Base-by-base conservation (phyloP, 768 basidiomycete genomes). In the Lactarius sanguifluus region DNA sequence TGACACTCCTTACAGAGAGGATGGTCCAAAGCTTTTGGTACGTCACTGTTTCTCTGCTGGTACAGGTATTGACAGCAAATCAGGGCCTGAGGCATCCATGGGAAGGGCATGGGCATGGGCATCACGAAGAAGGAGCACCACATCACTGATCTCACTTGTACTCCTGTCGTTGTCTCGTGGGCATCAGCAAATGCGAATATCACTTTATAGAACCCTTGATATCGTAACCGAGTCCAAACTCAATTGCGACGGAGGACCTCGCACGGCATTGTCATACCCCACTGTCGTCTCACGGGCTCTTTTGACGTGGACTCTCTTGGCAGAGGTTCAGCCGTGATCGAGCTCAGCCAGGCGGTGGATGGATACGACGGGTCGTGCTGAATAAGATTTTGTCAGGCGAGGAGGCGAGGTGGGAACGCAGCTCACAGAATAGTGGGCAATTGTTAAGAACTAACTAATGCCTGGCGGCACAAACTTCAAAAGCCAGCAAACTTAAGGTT, bases 81-180 rank as follows among this genome's bases (percentile, higher is more conserved):
- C 61, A 79, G 79, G 78, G 78, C 40, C 63, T 72, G 61, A 75
- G 75, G 69, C 86, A 87, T 76, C 86, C 86, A 64, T 87, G 86
- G 86, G 86, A 87, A 71, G 83, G 80, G 25, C 86, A 86, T 66
- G 80, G 77, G 47, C 79, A 79, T 63, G 76, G 79, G 67, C 79
- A 78, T 30, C 78, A 79, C 64, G 79, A 78, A 50, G 79, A 73
- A 41, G 76, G 77, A 43, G 72, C 72, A 54, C 76, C 74, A 59
- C 80, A 80, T 65, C 80, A 82, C 67, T 83, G 69, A 79, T 58
- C 28, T 43, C 30, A 30, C 15, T 13, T 55, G 30, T 52, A 54
- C 5, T 16, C 34, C 4, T 13, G 20, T 47, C 28, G 36, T 57
- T 47, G 47, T 25, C 36, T 50, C 28, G 9, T 25, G 36, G 50